Conservation (phyloP, 2,329 filamentous ascomycete genomes). For the Lizonia empirigonia region DNA sequence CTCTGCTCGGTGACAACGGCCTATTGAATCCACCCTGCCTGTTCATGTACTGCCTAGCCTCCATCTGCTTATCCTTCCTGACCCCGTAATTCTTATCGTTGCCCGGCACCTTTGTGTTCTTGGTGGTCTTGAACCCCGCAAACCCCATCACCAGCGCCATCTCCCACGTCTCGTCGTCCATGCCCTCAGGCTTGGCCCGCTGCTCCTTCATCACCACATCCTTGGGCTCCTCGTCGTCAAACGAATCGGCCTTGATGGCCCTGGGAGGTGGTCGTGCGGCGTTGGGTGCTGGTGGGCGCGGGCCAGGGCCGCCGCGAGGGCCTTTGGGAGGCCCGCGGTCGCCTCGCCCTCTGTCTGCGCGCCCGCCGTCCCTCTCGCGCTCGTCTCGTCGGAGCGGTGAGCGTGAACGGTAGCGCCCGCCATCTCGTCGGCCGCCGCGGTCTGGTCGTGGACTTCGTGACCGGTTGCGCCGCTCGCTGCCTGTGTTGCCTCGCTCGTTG, state of each 20-base stretch:
- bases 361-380: constrained; percentile 23
- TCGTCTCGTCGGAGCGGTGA: constrained; percentile 34
- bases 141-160: constrained; percentile 94
- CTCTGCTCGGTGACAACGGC: constrained; percentile 62
- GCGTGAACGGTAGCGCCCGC: constrained; percentile 34
- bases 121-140: constrained; percentile 80
- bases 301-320: constrained; percentile 27
- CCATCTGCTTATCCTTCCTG: constrained; percentile 88
- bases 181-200: constrained; percentile 43
- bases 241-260: constrained; percentile 2
- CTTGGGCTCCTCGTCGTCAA: constrained; percentile 25
- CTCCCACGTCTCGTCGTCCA: constrained; percentile 69
- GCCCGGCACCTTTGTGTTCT: constrained; percentile 84
- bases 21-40: constrained; percentile 80
- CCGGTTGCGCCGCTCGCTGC: constrained; percentile 37
- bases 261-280: not conserved
- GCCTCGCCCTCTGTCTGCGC: constrained; percentile 23
- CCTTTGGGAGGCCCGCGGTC: constrained; percentile 33
- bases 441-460: constrained; percentile 44
- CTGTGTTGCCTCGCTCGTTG: constrained; percentile 24
- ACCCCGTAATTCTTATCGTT: constrained; percentile 81
- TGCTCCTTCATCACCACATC: constrained; percentile 40
- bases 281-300: constrained; percentile 10
- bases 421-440: constrained; percentile 32
- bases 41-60: constrained; percentile 98